Conservation (phyloP, 768 basidiomycete species). For the Pluteus cervinus region DNA sequence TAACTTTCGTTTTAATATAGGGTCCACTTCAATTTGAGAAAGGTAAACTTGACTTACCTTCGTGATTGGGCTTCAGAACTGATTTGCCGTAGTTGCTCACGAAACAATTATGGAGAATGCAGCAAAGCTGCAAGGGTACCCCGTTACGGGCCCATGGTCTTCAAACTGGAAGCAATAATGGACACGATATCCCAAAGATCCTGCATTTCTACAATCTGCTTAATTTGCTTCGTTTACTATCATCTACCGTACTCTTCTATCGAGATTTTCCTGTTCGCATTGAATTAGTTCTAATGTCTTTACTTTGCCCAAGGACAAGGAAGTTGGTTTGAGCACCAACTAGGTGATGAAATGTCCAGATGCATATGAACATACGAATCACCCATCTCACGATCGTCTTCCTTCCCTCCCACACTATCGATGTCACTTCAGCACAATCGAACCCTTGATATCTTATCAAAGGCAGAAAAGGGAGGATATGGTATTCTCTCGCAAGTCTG, state of each 20-base stretch:
- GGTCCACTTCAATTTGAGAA: conserved; percentile 32
- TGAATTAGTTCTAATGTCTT: too few species aligned
- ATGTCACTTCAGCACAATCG: conserved; percentile 26
- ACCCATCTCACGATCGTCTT: too few species aligned
- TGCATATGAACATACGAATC: too few species aligned
- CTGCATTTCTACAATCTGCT: neutral
- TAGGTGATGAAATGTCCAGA: too few species aligned
- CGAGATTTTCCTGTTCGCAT: too few species aligned
- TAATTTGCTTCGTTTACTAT: neutral
- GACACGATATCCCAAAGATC: neutral
- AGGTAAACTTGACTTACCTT: conserved; percentile 16
- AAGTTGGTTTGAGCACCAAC: too few species aligned
- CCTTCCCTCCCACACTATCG: too few species aligned
- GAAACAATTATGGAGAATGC: conserved; percentile 36
- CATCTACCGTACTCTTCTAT: neutral
- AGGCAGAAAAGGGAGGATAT: conserved; percentile 35
- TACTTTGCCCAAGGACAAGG: too few species aligned
- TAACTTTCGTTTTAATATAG: conserved; percentile 12
- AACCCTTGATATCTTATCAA: conserved; percentile 32
- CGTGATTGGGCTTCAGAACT: neutral
- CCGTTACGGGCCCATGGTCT: conserved; percentile 27
- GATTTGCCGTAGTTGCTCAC: conserved; percentile 26
- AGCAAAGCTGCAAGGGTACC: conserved; percentile 35
- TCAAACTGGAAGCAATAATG: neutral
- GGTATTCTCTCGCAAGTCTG: conserved; percentile 39